Evolutionary conservation across 345 rosid species (phyloP).

Genomic region (Stellera chamaejasme): DNA sequence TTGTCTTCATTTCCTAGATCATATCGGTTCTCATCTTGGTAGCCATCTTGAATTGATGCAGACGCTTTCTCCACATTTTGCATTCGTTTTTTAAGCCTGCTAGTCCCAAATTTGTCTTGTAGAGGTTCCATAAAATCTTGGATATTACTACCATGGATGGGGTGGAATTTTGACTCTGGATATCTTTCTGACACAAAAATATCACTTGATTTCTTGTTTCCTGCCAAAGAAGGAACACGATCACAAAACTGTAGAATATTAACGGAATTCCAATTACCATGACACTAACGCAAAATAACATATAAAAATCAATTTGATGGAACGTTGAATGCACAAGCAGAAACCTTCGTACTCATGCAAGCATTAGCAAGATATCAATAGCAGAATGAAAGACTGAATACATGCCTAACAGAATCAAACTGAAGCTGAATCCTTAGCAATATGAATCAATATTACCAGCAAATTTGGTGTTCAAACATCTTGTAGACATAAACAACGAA

Average conservation of each 20-base stretch:
- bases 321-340: too few species aligned
- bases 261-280: neutral
- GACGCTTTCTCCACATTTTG: slow-evolving; percentile 42
- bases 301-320: too few species aligned
- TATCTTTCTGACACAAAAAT: slow-evolving; percentile 56
- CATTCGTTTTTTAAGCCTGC: slow-evolving; percentile 44
- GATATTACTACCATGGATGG: slow-evolving; percentile 54
- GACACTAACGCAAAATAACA: too few species aligned
- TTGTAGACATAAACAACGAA: neutral
- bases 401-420: too few species aligned
- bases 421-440: too few species aligned
- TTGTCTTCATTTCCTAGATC: slow-evolving; percentile 1
- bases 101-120: slow-evolving; percentile 51
- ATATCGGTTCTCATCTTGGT: slow-evolving; percentile 8
- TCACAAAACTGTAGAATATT: neutral
- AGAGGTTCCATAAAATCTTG: slow-evolving; percentile 67
- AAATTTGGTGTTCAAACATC: too few species aligned
- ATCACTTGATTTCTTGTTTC: slow-evolving; percentile 44
- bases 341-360: too few species aligned
- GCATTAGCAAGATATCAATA: too few species aligned
- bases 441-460: too few species aligned
- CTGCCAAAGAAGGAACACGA: slow-evolving; percentile 20
- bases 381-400: too few species aligned
- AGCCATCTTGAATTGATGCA: slow-evolving; percentile 5
- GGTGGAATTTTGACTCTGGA: slow-evolving; percentile 89